phyloP scores from a whole-genome alignment of 2,329 filamentous ascomycete species.

The Juglanconis sp. region DNA sequence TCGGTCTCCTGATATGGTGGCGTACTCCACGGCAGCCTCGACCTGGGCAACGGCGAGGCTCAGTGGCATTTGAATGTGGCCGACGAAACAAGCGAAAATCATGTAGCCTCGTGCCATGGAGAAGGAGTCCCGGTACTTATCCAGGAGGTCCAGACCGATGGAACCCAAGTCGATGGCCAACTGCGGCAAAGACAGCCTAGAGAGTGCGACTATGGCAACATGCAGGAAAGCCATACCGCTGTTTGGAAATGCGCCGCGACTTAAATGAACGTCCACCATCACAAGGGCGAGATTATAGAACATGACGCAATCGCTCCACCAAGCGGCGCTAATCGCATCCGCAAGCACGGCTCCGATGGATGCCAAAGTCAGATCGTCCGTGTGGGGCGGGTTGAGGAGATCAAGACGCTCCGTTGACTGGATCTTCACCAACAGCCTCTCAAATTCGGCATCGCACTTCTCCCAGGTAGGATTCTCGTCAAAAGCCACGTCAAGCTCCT shows the following conservation, averaged over 20 bases:
- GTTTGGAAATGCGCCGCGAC: conserved; percentile 64
- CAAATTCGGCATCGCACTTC: conserved; percentile 74
- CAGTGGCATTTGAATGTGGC: conserved; percentile 66
- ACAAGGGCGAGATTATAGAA: conserved; percentile 69
- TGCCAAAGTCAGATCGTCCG: conserved; percentile 51
- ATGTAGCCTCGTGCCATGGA: conserved; percentile 67
- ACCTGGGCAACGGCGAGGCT: conserved; percentile 55
- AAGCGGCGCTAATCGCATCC: conserved; percentile 67
- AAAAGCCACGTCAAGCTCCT: conserved; percentile 64
- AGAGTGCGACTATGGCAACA: conserved; percentile 63
- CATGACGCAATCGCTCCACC: conserved; percentile 69
- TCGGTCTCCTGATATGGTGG: conserved; percentile 65
- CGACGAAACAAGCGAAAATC: conserved; percentile 66
- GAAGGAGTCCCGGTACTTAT: conserved; percentile 60
- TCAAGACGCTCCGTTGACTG: conserved; percentile 51
- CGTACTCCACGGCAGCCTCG: conserved; percentile 64
- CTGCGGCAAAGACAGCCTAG: conserved; percentile 68
- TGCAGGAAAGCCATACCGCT: conserved; percentile 67
- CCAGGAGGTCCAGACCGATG: conserved; percentile 62
- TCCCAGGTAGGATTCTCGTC: conserved; percentile 67
- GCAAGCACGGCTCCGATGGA: conserved; percentile 68
- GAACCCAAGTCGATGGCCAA: conserved; percentile 64
- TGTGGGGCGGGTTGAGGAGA: conserved; percentile 40
- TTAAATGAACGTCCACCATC: conserved; percentile 64
- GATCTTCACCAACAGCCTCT: conserved; percentile 57